A percentile compares a stretch with the other conserved stretches of the same genome.
These are phyloP conservation scores for Leccinum disarticulatum DNA, from an alignment of 768 basidiomycete species.

Conservation along the genomic window DNA sequence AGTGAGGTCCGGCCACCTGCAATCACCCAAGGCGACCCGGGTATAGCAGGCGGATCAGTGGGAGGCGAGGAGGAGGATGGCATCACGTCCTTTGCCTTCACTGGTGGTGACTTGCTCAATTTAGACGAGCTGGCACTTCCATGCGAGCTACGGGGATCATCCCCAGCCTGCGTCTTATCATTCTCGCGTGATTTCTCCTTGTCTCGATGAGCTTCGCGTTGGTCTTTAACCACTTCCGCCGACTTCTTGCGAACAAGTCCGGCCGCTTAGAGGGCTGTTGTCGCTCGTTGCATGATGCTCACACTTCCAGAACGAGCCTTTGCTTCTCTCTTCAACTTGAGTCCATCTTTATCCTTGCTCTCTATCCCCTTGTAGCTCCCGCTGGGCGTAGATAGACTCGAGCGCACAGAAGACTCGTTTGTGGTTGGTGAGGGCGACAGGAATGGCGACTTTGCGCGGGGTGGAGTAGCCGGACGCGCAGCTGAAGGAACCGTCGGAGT, in stretches of 20 bases:
- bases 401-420: slow-evolving; percentile 50
- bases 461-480: slow-evolving; percentile 49
- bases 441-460: slow-evolving; percentile 50
- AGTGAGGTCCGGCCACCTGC: slow-evolving; percentile 45
- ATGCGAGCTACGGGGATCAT: slow-evolving; percentile 66
- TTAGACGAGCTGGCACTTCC: slow-evolving; percentile 58
- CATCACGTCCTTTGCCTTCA: slow-evolving; percentile 49
- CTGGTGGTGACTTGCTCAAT: slow-evolving; percentile 68
- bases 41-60: slow-evolving; percentile 35
- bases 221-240: slow-evolving; percentile 67
- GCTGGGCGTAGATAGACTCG: slow-evolving; percentile 69
- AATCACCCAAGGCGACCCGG: slow-evolving; percentile 75
- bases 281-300: slow-evolving; percentile 94
- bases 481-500: slow-evolving; percentile 58
- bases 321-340: slow-evolving; percentile 49
- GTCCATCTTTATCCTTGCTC: slow-evolving; percentile 44
- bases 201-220: slow-evolving; percentile 47
- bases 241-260: slow-evolving; percentile 84
- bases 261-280: slow-evolving; percentile 84
- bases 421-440: slow-evolving; percentile 56
- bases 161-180: slow-evolving; percentile 43
- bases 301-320: slow-evolving; percentile 86
- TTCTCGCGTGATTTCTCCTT: slow-evolving; percentile 43
- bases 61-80: slow-evolving; percentile 52
- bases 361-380: slow-evolving; percentile 55